A percentile compares a stretch with the other conserved stretches of the same genome.
Conservation (phyloP, 2,329 filamentous ascomycete genomes). For the Diaporthe helianthi region DNA sequence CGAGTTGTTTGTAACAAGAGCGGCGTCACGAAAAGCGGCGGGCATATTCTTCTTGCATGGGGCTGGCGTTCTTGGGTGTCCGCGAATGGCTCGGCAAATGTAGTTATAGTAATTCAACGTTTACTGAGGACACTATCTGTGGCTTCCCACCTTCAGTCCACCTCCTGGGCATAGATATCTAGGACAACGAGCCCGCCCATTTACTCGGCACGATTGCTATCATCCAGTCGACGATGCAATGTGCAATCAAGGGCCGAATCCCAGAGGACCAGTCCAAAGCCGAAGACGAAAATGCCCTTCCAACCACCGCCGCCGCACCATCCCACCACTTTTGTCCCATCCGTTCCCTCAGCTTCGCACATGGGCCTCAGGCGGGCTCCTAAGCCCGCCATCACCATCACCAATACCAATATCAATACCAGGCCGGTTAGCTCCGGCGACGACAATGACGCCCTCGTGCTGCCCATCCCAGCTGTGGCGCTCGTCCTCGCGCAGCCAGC, state of each 20-base stretch:
- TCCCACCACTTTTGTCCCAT: not conserved
- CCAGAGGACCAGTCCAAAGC: not conserved
- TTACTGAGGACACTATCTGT: not conserved
- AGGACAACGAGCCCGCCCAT: too few species aligned
- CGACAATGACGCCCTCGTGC: not conserved
- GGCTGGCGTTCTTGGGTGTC: slow-evolving; percentile 10
- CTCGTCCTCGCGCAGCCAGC: not conserved
- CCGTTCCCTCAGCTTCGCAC: not conserved
- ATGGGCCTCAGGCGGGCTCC: not conserved
- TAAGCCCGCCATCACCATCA: not conserved
- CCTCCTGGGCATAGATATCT: not conserved
- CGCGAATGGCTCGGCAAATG: not conserved
- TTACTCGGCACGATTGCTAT: too few species aligned
- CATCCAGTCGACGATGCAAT: too few species aligned
- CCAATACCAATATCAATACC: too few species aligned
- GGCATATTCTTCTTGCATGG: slow-evolving; percentile 17
- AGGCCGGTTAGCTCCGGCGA: not conserved
- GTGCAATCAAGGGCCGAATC: too few species aligned
- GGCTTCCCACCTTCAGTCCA: not conserved
- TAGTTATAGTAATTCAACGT: slow-evolving; percentile 6
- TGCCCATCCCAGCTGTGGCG: not conserved
- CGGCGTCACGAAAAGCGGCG: not conserved
- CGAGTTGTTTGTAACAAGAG: not conserved
- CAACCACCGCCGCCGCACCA: not conserved
- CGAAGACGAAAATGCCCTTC: not conserved